These are phyloP conservation scores for Pelargonium australe DNA, from an alignment of 441 rosid genomes.

Conservation along the genomic window DNA sequence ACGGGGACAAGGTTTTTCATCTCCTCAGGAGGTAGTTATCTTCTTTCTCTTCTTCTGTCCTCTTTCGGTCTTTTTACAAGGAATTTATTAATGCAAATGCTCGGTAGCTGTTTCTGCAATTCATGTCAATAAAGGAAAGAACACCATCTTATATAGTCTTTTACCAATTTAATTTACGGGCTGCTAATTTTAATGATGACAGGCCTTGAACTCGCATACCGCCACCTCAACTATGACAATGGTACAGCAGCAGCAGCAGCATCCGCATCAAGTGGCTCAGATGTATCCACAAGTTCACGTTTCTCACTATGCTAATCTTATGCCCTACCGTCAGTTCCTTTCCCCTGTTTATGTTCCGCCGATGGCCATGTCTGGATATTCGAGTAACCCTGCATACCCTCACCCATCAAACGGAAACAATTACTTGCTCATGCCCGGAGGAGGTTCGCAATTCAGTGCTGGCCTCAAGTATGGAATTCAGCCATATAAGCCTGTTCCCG, in stretches of 20 bases:
- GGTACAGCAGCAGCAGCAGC: slow-evolving; percentile 62
- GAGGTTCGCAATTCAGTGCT: slow-evolving; percentile 62
- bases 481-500: slow-evolving; percentile 75
- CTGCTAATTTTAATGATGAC: slow-evolving; percentile 19
- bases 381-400: slow-evolving; percentile 70
- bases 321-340: slow-evolving; percentile 81
- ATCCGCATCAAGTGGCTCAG: slow-evolving; percentile 57
- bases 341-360: slow-evolving; percentile 82
- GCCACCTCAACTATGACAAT: slow-evolving; percentile 55
- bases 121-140: too few species aligned
- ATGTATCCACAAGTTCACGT: slow-evolving; percentile 90
- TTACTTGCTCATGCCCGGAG: slow-evolving; percentile 83
- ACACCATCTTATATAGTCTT: neutral
- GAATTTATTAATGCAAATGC: too few species aligned
- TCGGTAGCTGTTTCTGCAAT: too few species aligned
- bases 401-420: slow-evolving; percentile 80
- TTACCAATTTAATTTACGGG: slow-evolving; percentile 5
- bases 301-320: slow-evolving; percentile 65
- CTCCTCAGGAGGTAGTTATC: slow-evolving; percentile 60
- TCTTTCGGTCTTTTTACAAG: neutral
- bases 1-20: slow-evolving; percentile 56
- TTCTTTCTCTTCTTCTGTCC: neutral
- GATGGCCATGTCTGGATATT: slow-evolving; percentile 86
- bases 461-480: slow-evolving; percentile 86
- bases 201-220: slow-evolving; percentile 38